A percentile compares a stretch with the other conserved stretches of the same genome.
phyloP scores from a whole-genome alignment of 140 eudicot species.

The Flaveria floridana region DNA sequence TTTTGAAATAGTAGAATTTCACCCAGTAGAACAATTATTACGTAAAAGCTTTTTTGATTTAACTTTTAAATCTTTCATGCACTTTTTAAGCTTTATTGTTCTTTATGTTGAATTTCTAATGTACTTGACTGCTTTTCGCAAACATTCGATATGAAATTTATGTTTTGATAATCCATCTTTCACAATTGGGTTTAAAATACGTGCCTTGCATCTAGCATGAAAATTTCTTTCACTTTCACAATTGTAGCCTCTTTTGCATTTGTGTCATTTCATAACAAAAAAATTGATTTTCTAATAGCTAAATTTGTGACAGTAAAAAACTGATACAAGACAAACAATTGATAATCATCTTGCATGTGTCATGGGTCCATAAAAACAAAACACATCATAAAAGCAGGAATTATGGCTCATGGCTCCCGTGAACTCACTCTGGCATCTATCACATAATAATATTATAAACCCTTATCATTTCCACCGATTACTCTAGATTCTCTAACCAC shows the following conservation, averaged over 20 bases:
- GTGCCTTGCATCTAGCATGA: no score
- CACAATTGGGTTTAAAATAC: no score
- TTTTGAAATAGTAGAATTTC: no score
- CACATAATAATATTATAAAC: constrained; percentile 8
- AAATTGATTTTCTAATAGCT: neutral
- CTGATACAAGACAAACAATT: neutral
- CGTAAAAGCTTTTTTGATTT: no score
- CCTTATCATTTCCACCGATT: constrained; percentile 10
- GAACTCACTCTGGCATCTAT: constrained; percentile 23
- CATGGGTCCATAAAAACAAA: constrained; percentile 15
- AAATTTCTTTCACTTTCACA: no score
- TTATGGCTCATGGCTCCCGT: constrained; percentile 9
- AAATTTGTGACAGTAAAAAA: neutral
- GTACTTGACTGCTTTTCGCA: no score
- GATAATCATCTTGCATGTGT: constrained; percentile 17
- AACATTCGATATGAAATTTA: no score
- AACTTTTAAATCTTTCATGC: no score
- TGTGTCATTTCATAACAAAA: neutral
- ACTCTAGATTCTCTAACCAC: constrained; percentile 9
- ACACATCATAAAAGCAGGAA: constrained; percentile 5
- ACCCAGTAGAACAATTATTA: no score
- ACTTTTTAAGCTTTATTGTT: no score
- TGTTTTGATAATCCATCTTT: no score
- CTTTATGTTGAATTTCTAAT: no score
- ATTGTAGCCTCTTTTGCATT: neutral